These are phyloP conservation scores for Penicillium lividum DNA, from an alignment of 495 filamentous ascomycete species.

Conservation along the genomic window DNA sequence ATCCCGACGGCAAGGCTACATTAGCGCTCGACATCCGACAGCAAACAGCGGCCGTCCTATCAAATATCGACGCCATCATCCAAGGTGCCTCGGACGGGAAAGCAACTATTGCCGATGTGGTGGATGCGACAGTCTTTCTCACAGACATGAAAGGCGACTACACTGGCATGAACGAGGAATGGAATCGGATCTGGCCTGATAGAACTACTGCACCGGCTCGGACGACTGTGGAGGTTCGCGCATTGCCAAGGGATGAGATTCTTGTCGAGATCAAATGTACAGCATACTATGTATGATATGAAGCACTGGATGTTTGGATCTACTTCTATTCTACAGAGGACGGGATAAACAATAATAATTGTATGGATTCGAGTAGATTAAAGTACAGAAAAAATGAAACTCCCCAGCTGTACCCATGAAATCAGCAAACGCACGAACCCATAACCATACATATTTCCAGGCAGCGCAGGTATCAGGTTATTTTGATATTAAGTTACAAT, in stretches of 20 bases:
- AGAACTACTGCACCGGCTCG: constrained; percentile 31
- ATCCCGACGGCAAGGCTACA: constrained; percentile 25
- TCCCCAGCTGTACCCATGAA: not conserved
- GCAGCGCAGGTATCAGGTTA: not conserved
- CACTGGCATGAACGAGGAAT: constrained; percentile 39
- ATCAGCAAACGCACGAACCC: not conserved
- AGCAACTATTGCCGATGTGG: constrained; percentile 29
- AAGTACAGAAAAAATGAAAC: not conserved
- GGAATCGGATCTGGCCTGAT: constrained; percentile 35
- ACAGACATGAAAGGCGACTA: constrained; percentile 33
- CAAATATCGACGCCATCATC: constrained; percentile 35
- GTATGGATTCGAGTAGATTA: not conserved
- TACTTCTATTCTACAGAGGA: no score
- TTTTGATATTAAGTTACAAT: not conserved
- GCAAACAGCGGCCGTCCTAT: constrained; percentile 36
- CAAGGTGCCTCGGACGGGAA: constrained; percentile 30
- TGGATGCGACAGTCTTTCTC: constrained; percentile 36
- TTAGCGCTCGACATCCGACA: constrained; percentile 28
- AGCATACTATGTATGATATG: constrained; percentile 14
- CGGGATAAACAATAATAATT: no score
- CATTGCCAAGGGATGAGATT: constrained; percentile 35
- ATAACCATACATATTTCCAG: not conserved
- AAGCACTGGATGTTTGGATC: no score
- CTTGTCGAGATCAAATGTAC: constrained; percentile 40
- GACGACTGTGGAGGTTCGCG: constrained; percentile 37